Base-by-base conservation (phyloP, 2,329 filamentous ascomycete species). In the Calonectria pseudoreteaudii region DNA sequence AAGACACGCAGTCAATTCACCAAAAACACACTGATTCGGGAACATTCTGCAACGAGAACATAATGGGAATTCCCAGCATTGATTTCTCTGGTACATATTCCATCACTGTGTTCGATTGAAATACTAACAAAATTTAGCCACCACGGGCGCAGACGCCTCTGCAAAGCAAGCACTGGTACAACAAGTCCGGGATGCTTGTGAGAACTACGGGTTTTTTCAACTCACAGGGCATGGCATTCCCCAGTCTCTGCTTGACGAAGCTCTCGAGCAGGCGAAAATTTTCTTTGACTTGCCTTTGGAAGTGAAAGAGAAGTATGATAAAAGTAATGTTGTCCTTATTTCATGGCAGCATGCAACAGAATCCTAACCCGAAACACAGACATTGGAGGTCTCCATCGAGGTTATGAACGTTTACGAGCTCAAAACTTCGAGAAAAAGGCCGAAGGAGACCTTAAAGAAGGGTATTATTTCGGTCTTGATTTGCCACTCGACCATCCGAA, bases 401-500 rank as follows among this genome's bases (percentile, higher is more conserved):
- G 72, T 13, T 74, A 74, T n/a, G 72, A 74, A 30, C 65, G 30
- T 4, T 41, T 74, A 9, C 72, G 72, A 13, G 53, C 72, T 14
- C 72, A 74, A 38, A 74, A 74, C 28, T 74, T 74, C 28, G 72
- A 74, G 30, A 74, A 74, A 30, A 74, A 34, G 23, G 50, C 65
- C 4, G 36, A 71, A 2, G 72, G 72, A 11, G 72, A 74, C 26
- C 65, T 74, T 0, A 74, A 74, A 44, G 72, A 74, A 16, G 72
- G 72, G 0, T 74, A 52, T 20, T 72, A 74, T 30, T 69, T 74
- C 5, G 72, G 69, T 2, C 13, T 69, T 5, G 65, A 74, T 44
- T 30, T 74, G 3, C 65, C 72, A 1, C 7, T 31, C 16, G 41
- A 68, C 10, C 72, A 74, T 34, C 72, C 72, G 3, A 50, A 49